These are phyloP conservation scores for Candida sanyaensis DNA, from an alignment of 1,139 yeast genomes.

Conservation along the genomic window DNA sequence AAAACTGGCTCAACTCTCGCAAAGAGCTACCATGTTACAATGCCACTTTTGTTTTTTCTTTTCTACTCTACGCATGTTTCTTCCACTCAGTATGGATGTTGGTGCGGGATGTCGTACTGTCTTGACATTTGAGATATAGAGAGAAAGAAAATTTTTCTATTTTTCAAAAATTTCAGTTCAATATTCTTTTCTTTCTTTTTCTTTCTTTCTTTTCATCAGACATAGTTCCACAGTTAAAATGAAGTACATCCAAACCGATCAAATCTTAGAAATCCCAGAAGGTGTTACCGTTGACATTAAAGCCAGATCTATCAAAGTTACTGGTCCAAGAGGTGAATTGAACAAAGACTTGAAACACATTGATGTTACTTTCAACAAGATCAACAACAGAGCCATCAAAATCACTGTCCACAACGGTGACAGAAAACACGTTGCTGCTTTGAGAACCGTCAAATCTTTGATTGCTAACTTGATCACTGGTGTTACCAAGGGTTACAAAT, in stretches of 20 bases:
- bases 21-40: too few relatives aligned
- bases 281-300: constrained; percentile 91
- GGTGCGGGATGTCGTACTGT: too few relatives aligned
- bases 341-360: constrained; percentile 92
- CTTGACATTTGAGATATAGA: too few relatives aligned
- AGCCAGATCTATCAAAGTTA: constrained; percentile 87
- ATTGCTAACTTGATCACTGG: constrained; percentile 94
- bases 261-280: constrained; percentile 88
- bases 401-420: constrained; percentile 97
- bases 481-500: constrained; percentile 98
- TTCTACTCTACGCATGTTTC: neutral
- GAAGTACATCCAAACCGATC: constrained; percentile 97
- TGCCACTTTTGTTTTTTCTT: too few relatives aligned
- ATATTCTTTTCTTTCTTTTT: neutral
- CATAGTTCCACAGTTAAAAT: constrained; percentile 30
- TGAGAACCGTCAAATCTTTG: constrained; percentile 97
- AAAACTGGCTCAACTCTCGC: too few relatives aligned
- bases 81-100: neutral
- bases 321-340: constrained; percentile 98
- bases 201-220: neutral
- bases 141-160: neutral
- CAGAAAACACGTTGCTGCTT: constrained; percentile 99
- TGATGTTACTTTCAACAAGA: constrained; percentile 87
- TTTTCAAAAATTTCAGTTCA: neutral
- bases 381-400: constrained; percentile 72